Evolutionary conservation across 176 grass and related monocot genomes (phyloP), one percentile per base, ranked within the genome.

Genomic region (Secale cereale): DNA sequence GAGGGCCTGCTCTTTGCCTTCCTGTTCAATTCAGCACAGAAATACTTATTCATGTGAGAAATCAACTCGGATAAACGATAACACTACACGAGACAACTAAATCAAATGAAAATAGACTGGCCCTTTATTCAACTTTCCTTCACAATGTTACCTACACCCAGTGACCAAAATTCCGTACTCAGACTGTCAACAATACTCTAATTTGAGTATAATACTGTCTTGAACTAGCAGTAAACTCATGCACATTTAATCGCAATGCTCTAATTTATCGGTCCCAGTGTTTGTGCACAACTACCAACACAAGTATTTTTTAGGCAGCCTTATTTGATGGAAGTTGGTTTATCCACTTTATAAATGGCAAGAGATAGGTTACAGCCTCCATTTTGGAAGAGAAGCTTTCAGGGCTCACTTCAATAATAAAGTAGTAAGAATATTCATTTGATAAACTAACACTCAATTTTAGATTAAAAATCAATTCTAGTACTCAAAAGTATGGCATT

Each of bases 1-100:
- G 32, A 95, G 93, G 82, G 93, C 93, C 81, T 95, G 93, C 54
- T 95, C 93, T 91, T 95, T 95, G 68, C 90, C 93, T 92, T 95
- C 93, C 93, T 95, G 79, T 1, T 73, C 22, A 59, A 83, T 83
- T 82, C 28, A 31, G 29, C 15, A 31, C 7, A 88, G 33, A 59
- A 57, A 22, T 60, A 84, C 35, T 40, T 56, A 59, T 43, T 77
- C 46, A 70, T 85, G 25, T 78, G 23, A 78, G 61, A 59, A n/a
- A 36, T 77, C 41, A 39, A 46, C 72, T 78, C 31, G 3, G 19
- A 62, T 68, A 69, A 77, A 68, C 52, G 43, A 20, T 48, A 75
- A 3, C 7, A 30, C 50, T 60, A 60, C 26, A 83, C 4, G 63
- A 30, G 10, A 77, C 40, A 48, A 1, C 20, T 6, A 76, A 76